Evolutionary conservation across 2,329 filamentous ascomycete species (phyloP), one percentile per base, ranked within the genome.

Genomic region (Graphium sp.): DNA sequence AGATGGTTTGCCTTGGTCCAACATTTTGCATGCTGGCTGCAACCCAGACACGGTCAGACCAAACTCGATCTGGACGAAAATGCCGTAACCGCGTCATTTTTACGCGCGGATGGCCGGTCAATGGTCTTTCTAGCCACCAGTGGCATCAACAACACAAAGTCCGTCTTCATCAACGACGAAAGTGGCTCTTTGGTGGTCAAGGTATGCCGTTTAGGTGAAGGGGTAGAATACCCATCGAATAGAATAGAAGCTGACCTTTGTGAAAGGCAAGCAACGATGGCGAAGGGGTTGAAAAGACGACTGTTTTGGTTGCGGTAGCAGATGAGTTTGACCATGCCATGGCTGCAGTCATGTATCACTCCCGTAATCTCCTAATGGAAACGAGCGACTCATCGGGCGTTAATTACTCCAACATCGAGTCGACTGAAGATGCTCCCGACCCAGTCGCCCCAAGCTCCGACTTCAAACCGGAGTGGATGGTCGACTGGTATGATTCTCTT

Each of bases 401-500:
- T n/a, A n/a, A n/a, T n/a, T n/a, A n/a, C n/a, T n/a, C n/a, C n/a
- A n/a, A n/a, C n/a, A n/a, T n/a, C n/a, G n/a, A n/a, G n/a, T 11
- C 11, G 7, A 20, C 8, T n/a, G n/a, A 29, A 29, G 19, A 18
- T n/a, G 4, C 21, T 7, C 49, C 50, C 11, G 52, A 58, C 16
- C 61, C 61, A 5, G 51, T 74, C 19, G n/a, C n/a, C n/a, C n/a
- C n/a, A n/a, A n/a, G n/a, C n/a, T n/a, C n/a, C n/a, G n/a, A n/a
- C n/a, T n/a, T n/a, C n/a, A 60, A 62, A 30, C 53, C 61, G 5
- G 50, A 72, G 44, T 93, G 83, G 83, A 55, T 81, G 27, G 73
- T 89, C 37, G 72, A 80, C 34, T 94, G 85, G 84, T 85, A 85
- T 44, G 89, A 95, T 47, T 83, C 84, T 0, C 57, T 98, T 21